These are phyloP conservation scores for Selenicereus undatus DNA, from an alignment of 148 eudicot species.

Conservation along the genomic window DNA sequence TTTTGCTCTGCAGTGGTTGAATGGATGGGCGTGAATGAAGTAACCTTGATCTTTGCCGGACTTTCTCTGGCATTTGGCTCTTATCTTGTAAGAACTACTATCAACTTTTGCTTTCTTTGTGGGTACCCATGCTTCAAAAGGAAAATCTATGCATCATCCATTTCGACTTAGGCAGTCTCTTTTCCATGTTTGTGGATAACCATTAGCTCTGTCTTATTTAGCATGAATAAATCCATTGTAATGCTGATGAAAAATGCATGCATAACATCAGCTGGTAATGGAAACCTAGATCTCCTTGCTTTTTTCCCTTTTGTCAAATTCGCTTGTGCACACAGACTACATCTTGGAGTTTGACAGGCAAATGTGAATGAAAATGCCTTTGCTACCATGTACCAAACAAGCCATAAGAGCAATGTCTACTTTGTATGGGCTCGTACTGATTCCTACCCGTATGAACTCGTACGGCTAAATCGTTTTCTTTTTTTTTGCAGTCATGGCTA, in stretches of 20 bases:
- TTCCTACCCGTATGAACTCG: neutral
- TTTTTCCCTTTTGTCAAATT: too few species aligned
- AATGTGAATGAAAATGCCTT: neutral
- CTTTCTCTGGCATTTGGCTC: slow-evolving; percentile 39
- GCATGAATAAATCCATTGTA: neutral
- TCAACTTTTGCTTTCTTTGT: neutral
- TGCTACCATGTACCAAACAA: neutral
- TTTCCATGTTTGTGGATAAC: neutral
- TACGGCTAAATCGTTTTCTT: neutral
- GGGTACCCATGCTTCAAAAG: neutral
- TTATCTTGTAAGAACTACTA: slow-evolving; percentile 47
- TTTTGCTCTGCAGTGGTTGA: slow-evolving; percentile 47
- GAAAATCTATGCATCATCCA: neutral
- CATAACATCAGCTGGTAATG: too few species aligned
- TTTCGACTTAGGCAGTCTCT: neutral
- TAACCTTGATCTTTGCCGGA: slow-evolving; percentile 40
- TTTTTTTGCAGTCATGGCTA: slow-evolving; percentile 71
- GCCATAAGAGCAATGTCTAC: neutral
- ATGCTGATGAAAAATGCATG: too few species aligned
- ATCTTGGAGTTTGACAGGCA: too few species aligned
- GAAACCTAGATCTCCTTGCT: too few species aligned
- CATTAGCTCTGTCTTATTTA: neutral
- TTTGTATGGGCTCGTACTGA: neutral
- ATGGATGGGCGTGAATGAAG: slow-evolving; percentile 50
- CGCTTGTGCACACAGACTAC: too few species aligned